Percentiles rank a stretch among this genome's conserved stretches.
Evolutionary conservation across 2,329 filamentous ascomycete genomes (phyloP).

Genomic region (Colletotrichum trifolii): DNA sequence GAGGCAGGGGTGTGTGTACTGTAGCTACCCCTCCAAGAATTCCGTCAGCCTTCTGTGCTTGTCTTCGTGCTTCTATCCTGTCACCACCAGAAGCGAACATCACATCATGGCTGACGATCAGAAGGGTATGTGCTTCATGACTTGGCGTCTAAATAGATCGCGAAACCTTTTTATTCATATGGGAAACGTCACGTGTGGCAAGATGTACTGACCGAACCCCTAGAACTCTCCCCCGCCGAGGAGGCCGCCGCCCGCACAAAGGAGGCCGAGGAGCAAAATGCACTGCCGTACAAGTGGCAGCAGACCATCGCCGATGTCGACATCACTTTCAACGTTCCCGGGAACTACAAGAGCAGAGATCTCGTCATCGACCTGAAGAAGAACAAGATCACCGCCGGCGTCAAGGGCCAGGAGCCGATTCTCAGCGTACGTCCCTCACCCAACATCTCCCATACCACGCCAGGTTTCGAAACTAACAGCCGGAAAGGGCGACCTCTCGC

Average conservation of each 20-base stretch:
- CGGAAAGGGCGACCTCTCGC: conserved; percentile 82
- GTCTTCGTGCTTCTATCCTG: conserved; percentile 38
- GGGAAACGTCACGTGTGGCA: background rate
- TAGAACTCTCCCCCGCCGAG: conserved; percentile 66
- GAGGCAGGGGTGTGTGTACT: background rate
- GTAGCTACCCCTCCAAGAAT: conserved; percentile 40
- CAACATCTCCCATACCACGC: no score
- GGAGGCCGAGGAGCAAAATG: conserved; percentile 88
- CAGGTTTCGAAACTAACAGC: background rate
- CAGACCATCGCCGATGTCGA: conserved; percentile 93
- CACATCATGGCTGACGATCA: conserved; percentile 54
- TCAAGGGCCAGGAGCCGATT: conserved; percentile 90
- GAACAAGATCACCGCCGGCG: conserved; percentile 77
- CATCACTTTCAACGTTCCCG: conserved; percentile 80
- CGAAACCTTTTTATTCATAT: background rate
- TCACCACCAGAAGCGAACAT: background rate
- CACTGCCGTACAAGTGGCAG: conserved; percentile 96
- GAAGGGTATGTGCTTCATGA: no score
- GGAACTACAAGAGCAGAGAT: conserved; percentile 86
- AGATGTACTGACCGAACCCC: conserved; percentile 34
- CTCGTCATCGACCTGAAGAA: conserved; percentile 86
- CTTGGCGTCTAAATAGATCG: no score
- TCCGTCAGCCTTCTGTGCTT: conserved; percentile 27
- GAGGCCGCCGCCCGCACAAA: conserved; percentile 71
- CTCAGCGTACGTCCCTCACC: conserved; percentile 72